These are phyloP conservation scores for Aspergillus alliaceus DNA, from an alignment of 2,329 filamentous ascomycete species.

Conservation along the genomic window DNA sequence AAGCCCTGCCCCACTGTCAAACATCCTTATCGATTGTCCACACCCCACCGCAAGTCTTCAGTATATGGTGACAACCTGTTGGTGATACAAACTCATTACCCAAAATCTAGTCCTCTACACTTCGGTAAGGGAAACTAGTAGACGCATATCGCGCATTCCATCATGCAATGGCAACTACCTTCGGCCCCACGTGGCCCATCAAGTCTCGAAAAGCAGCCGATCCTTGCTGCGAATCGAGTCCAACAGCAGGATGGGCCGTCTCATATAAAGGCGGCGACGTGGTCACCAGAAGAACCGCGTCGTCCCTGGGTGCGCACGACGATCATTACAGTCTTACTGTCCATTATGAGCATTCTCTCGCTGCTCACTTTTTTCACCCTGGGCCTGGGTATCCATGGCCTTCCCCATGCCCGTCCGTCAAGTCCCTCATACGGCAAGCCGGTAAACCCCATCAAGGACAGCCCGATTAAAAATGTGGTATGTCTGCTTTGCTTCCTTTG, in stretches of 20 bases:
- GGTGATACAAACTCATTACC: neutral
- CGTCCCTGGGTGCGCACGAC: neutral
- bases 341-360: constrained; percentile 9
- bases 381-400: constrained; percentile 9
- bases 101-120: no score
- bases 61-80: neutral
- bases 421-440: neutral
- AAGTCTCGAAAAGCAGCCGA: neutral
- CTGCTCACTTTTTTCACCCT: constrained; percentile 12
- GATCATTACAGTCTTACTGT: constrained; percentile 1
- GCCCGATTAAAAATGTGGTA: constrained; percentile 49
- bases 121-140: neutral
- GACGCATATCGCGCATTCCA: neutral
- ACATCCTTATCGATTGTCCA: neutral
- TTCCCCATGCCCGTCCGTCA: constrained; percentile 2
- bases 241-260: neutral
- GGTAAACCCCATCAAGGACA: neutral
- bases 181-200: neutral
- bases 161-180: neutral
- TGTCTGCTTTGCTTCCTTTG: neutral
- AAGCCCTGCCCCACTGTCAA: neutral
- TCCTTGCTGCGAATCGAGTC: neutral
- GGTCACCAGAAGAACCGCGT: neutral
- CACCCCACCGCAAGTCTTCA: neutral
- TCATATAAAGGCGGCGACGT: neutral